Conservation (phyloP, 176 grass and related monocot species). For the maize (Zea mays) region DNA sequence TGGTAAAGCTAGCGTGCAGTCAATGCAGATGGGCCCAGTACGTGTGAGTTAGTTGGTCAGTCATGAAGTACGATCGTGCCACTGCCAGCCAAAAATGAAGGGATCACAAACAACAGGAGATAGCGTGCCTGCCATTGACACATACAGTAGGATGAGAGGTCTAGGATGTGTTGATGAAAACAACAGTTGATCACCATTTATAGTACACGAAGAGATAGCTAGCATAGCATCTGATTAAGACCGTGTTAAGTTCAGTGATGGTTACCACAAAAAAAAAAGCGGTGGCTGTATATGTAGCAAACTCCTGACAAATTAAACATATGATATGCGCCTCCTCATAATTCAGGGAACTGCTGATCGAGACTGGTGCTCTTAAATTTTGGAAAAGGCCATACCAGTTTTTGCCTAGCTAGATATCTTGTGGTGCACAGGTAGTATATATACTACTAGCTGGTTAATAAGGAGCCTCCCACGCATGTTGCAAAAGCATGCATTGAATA, state of each 20-base stretch:
- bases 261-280: constrained; percentile 35
- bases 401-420: constrained; percentile 40
- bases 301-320: constrained; percentile 43
- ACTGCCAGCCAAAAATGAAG: constrained; percentile 30
- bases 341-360: constrained; percentile 33
- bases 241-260: constrained; percentile 33
- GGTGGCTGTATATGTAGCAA: constrained; percentile 19
- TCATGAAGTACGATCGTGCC: constrained; percentile 57
- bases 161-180: constrained; percentile 47
- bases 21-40: constrained; percentile 47
- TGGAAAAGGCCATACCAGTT: constrained; percentile 35
- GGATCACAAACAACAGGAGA: not conserved
- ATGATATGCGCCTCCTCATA: constrained; percentile 14
- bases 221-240: constrained; percentile 40
- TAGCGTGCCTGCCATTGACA: constrained; percentile 43
- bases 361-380: constrained; percentile 47
- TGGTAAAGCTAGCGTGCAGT: constrained; percentile 53
- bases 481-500: constrained; percentile 73
- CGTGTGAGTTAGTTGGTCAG: constrained; percentile 69
- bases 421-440: too few species aligned
- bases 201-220: constrained; percentile 33
- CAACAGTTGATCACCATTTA: constrained; percentile 41
- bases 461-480: constrained; percentile 56
- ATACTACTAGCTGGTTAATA: constrained; percentile 61
- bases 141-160: constrained; percentile 32